Evolutionary conservation across 768 basidiomycete genomes (phyloP), one percentile per base, ranked within the genome.

Genomic region (Sarcodon sp.): DNA sequence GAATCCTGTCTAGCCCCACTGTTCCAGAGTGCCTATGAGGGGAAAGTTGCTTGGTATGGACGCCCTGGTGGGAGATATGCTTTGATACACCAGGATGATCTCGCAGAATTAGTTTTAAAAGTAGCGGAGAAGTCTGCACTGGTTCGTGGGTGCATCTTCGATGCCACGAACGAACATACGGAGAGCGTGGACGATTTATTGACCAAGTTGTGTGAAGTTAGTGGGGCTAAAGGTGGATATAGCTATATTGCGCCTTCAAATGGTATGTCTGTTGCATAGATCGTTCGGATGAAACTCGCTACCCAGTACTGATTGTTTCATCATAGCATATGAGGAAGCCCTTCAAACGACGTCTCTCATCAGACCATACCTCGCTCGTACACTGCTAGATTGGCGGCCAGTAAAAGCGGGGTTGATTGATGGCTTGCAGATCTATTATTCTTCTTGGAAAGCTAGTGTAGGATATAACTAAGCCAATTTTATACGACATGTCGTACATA

Each of bases 1-100:
- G 70, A 55, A n/a, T 71, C 71, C 4, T 50, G 68, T 15, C 41
- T 65, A 32, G 63, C 55, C 3, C 27, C 41, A 12, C 43, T 67
- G 3, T 73, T 73, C 58, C 48, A 57, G 38, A 37, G 48, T 7
- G 57, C 64, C 7, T 59, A 54, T 3, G 54, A 55, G 8, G 66
- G 66, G 12, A 57, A 57, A 35, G 63, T 66, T 2, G 51, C 47
- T 13, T 66, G 63, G 60, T 54, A 52, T 12, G 69, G 69, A n/a
- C 61, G 59, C 15, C 64, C 64, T 0, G 67, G 63, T 2, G 60
- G 59, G 1, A 57, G 69, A 34, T 63, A 60, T 16, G 52, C 62
- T 8, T 45, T 66, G 4, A 57, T 75, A 35, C 73, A 75, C 54
- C 45, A 51, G 9, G 73, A 75, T 53, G 73, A 75, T 51, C 57